A percentile compares a stretch with the other conserved stretches of the same genome.
These are phyloP conservation scores for Sarocladium strictum DNA, from an alignment of 2,329 filamentous ascomycete genomes.

Conservation along the genomic window DNA sequence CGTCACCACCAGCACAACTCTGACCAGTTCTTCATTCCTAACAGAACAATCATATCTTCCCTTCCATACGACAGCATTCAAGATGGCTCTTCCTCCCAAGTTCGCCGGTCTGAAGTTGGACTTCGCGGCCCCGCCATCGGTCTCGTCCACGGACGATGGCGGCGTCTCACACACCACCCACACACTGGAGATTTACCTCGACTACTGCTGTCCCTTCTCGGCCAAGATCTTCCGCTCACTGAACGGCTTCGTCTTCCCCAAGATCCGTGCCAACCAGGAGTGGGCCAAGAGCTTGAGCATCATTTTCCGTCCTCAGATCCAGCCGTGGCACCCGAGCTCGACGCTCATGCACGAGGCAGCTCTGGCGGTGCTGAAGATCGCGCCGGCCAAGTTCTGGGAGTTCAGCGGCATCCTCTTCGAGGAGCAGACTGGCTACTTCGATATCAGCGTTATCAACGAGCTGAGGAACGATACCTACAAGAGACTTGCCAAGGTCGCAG, in stretches of 20 bases:
- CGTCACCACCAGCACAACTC: neutral
- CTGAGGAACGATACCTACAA: conserved; percentile 77
- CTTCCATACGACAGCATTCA: conserved; percentile 11
- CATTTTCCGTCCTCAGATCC: conserved; percentile 85
- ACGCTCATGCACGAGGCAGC: conserved; percentile 78
- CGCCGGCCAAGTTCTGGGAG: conserved; percentile 69
- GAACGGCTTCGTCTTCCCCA: conserved; percentile 57
- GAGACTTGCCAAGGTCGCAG: conserved; percentile 70
- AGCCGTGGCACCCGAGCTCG: conserved; percentile 90
- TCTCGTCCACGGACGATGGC: conserved; percentile 15
- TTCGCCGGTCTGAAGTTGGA: conserved; percentile 66
- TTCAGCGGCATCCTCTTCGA: conserved; percentile 64
- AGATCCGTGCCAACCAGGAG: conserved; percentile 55
- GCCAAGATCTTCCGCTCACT: conserved; percentile 70
- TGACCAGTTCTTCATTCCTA: neutral
- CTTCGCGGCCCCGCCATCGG: conserved; percentile 32
- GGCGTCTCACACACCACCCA: conserved; percentile 41
- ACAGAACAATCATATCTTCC: too few species aligned
- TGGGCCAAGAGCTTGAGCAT: conserved; percentile 57
- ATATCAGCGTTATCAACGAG: conserved; percentile 78
- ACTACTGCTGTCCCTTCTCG: conserved; percentile 82
- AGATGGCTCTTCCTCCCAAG: conserved; percentile 71
- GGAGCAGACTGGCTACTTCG: conserved; percentile 73
- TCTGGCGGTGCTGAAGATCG: conserved; percentile 67
- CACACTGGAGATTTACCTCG: conserved; percentile 65